Evolutionary conservation across 768 basidiomycete genomes (phyloP), one percentile per base, ranked within the genome.

Genomic region (Termitomyces eurrhizus): DNA sequence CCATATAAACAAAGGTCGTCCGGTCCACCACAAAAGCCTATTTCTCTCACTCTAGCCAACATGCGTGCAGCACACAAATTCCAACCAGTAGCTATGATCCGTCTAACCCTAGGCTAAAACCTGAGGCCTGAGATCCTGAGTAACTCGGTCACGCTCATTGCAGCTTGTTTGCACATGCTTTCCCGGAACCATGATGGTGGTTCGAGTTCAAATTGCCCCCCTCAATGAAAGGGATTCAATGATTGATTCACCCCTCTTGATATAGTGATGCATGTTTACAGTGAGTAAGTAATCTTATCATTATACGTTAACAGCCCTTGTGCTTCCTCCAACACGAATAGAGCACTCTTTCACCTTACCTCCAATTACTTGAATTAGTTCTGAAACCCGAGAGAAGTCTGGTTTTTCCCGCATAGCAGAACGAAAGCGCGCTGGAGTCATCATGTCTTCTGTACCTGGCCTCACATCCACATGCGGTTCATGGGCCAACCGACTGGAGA

Each of bases 1-100:
- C 41, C 62, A 41, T 67, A 65, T 66, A 66, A 66, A 60, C 49
- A 52, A 21, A 29, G 24, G 21, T 45, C 49, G 39, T 21, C 45
- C 35, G 24, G 35, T 16, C 37, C 29, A 18, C 44, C 55, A 18
- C 57, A 36, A 32, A 49, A 59, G 42, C 26, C 58, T 24, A 46
- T 42, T 33, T 58, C 54, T 49, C 41, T 53, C 32, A 64, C 26
- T 35, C 51, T 56, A 13, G 56, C 39, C 41, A 61, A 65, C 52
- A 67, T 69, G 68, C 61, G 61, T 12, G 42, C 49, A n/a, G n/a
- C n/a, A 4, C 64, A 61, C 44, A 62, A 55, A 11, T 36, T 69
- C 21, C 60, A n/a, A n/a, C n/a, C n/a, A n/a, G n/a, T n/a, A n/a
- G n/a, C n/a, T n/a, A n/a, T n/a, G n/a, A n/a, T n/a, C n/a, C n/a